phyloP scores from a whole-genome alignment of 306 rosid species.

The Castanea sativa region DNA sequence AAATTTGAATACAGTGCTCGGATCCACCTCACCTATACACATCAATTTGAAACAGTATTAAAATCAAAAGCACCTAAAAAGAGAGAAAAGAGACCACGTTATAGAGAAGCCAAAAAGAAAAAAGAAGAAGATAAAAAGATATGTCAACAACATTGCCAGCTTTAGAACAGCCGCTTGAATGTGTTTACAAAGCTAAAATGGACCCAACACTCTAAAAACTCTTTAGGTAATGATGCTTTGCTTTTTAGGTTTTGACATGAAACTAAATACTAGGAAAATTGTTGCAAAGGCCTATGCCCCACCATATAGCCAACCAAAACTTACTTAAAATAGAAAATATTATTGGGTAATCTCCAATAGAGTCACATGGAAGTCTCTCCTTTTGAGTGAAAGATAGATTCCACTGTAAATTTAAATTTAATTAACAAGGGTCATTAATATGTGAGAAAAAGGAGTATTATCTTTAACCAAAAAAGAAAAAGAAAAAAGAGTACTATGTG shows the following conservation, averaged over 20 bases:
- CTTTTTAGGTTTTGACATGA: conserved; percentile 27
- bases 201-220: conserved; percentile 30
- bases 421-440: too few relatives aligned
- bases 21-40: conserved; percentile 82
- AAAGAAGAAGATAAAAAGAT: background rate
- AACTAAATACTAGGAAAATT: conserved; percentile 20
- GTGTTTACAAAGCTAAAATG: conserved; percentile 14
- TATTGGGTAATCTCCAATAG: too few relatives aligned
- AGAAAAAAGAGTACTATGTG: too few relatives aligned
- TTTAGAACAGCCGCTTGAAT: conserved; percentile 35
- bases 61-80: background rate
- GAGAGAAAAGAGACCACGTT: conserved; percentile 8
- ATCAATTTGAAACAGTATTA: conserved; percentile 1
- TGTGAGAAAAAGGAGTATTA: too few relatives aligned
- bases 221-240: conserved; percentile 17
- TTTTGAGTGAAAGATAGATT: too few relatives aligned
- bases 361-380: too few relatives aligned
- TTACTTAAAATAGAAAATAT: background rate
- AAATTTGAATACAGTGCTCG: conserved; percentile 83
- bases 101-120: background rate
- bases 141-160: conserved; percentile 49
- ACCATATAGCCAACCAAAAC: conserved; percentile 23
- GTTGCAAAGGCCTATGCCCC: conserved; percentile 28
- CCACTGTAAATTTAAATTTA: too few relatives aligned
- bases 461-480: too few relatives aligned